Conservation (phyloP, 23 red algal genomes). For the Gracilariopsis chorda region DNA sequence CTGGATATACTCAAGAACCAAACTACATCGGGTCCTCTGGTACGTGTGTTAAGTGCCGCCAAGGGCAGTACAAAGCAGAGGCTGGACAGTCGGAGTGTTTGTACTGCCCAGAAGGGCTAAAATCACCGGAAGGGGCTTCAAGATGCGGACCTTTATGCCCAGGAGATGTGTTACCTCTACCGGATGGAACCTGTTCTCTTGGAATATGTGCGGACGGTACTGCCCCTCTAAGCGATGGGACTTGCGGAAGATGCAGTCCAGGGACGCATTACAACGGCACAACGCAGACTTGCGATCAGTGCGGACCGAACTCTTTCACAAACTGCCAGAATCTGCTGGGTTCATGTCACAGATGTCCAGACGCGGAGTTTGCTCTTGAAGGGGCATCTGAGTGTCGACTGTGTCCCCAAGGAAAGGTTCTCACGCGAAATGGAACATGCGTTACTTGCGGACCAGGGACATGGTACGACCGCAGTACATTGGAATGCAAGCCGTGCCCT, state of each 20-base stretch:
- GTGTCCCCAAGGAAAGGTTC: not conserved
- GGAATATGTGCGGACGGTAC: not conserved
- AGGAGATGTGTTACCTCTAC: not conserved
- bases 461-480: not conserved
- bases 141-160: not conserved
- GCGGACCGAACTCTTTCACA: not conserved
- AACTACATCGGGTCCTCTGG: not conserved
- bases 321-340: slow-evolving; percentile 1
- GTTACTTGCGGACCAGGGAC: not conserved
- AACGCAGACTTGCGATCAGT: not conserved
- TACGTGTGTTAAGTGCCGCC: not conserved
- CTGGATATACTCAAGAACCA: not conserved
- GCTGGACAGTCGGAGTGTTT: not conserved
- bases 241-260: not conserved
- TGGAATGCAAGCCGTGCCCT: not conserved
- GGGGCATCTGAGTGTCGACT: not conserved
- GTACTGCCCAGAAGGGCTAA: not conserved
- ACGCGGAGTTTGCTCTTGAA: not conserved
- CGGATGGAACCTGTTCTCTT: not conserved
- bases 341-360: not conserved
- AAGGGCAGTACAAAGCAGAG: not conserved
- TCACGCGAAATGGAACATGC: not conserved
- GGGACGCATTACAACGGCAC: not conserved
- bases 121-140: not conserved
- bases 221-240: not conserved